Base-by-base conservation (phyloP, 352 stramenopile genomes). In the Peronosclerospora sorghi region DNA sequence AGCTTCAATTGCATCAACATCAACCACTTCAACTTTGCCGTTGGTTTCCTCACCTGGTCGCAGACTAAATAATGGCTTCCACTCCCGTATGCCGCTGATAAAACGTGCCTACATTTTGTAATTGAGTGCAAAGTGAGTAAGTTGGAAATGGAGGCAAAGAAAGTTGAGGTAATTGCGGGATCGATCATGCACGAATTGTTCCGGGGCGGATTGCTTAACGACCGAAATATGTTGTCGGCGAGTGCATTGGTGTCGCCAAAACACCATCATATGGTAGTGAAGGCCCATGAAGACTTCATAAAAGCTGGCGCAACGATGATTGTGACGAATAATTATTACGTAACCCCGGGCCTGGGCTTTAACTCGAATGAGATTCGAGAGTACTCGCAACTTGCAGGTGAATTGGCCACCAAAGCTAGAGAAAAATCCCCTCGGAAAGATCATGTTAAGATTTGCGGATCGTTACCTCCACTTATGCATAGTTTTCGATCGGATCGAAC, bases 181-280 rank as follows among this genome's bases (percentile, higher is more conserved):
- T 78, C 80, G 9, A 85, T 82, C n/a, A 74, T 71, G 32, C 82
- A 97, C 51, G 88, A 97, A 60, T 59, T 97, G 12, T 85, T 95
- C 55, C 68, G 64, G 38, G 63, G 56, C 10, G 83, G 83, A 0
- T 57, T 96, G 26, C 65, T 75, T 0, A 92, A 97, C 48, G 83
- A 96, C 62, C 77, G 85, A 41, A 94, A 91, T 63, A 90, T 92
- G 53, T 84, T 89, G 54, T 90, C 81, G 32, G 86, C 88, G 1
- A 86, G 69, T 46, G 86, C 85, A 19, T 48, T 97, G 17, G 65
- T 86, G 21, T 53, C 82, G 14, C 26, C 45, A 4, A 29, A 82
- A 34, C 77, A 84, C 58, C 73, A 96, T 54, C 50, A 65, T 7
- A 59, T 75, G 13, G 56, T 97, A 0, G 42, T 75, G 42, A 36